phyloP scores from a whole-genome alignment of 148 eudicot genomes.

The Dianthus caryophyllus region DNA sequence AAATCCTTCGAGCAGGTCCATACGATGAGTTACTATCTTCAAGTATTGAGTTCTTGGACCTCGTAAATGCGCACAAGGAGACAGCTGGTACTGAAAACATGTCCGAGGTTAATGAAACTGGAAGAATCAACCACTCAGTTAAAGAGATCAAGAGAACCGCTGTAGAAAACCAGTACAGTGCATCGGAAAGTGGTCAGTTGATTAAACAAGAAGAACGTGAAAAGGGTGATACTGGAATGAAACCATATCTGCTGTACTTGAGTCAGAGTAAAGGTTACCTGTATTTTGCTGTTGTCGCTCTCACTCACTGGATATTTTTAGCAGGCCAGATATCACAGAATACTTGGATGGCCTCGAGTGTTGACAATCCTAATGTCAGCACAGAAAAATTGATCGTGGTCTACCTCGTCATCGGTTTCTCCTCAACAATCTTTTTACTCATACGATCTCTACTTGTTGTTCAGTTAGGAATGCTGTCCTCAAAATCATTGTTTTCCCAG shows the following conservation, averaged over 20 bases:
- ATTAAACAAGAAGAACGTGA: conserved; percentile 83
- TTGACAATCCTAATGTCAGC: conserved; percentile 59
- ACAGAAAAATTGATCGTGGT: conserved; percentile 55
- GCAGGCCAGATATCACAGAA: conserved; percentile 64
- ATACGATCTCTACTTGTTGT: conserved; percentile 52
- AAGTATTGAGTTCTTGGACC: conserved; percentile 64
- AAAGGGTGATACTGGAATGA: conserved; percentile 72
- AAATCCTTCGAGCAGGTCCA: conserved; percentile 56
- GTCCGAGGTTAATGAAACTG: conserved; percentile 33
- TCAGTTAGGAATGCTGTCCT: conserved; percentile 61
- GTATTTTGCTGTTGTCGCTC: conserved; percentile 40
- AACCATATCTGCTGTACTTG: conserved; percentile 65
- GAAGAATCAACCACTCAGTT: conserved; percentile 20
- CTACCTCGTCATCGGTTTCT: conserved; percentile 59
- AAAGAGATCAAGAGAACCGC: conserved; percentile 42
- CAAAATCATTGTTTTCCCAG: conserved; percentile 65
- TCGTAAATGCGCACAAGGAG: conserved; percentile 87
- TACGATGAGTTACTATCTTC: conserved; percentile 53
- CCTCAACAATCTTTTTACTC: conserved; percentile 44
- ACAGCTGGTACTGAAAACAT: conserved; percentile 68
- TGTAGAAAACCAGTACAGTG: conserved; percentile 28
- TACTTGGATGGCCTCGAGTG: conserved; percentile 89
- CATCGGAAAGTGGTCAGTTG: conserved; percentile 49
- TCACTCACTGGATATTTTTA: conserved; percentile 47
- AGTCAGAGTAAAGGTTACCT: conserved; percentile 63